Percentiles rank a stretch among this genome's conserved stretches.
Conservation (phyloP, 805 yeast genomes). For the Brettanomyces sp. region DNA sequence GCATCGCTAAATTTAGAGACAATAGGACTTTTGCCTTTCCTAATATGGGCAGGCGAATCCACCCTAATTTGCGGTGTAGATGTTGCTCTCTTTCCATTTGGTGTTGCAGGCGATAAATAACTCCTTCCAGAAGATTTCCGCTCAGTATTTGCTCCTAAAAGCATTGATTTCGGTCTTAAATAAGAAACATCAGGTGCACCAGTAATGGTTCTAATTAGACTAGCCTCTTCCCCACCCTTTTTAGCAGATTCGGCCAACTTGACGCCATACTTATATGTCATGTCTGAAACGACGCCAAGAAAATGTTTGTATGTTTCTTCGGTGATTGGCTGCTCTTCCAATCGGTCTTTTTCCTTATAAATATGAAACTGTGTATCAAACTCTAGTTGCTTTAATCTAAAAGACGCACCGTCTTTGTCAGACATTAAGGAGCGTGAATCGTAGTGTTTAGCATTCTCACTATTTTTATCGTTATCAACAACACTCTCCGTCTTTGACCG, state of each 20-base stretch:
- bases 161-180: slow-evolving; percentile 22
- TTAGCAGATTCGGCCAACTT: slow-evolving; percentile 28
- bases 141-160: slow-evolving; percentile 7
- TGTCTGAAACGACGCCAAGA: slow-evolving; percentile 22
- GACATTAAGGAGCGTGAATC: neutral
- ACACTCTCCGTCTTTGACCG: neutral
- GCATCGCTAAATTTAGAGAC: slow-evolving; percentile 5
- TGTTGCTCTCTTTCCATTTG: neutral
- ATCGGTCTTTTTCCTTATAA: slow-evolving; percentile 14
- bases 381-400: slow-evolving; percentile 16
- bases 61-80: slow-evolving; percentile 10
- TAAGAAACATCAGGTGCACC: slow-evolving; percentile 28
- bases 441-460: neutral
- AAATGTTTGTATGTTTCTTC: slow-evolving; percentile 22
- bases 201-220: slow-evolving; percentile 31
- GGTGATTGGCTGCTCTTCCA: slow-evolving; percentile 15
- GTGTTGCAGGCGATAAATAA: neutral
- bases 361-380: slow-evolving; percentile 18
- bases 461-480: neutral
- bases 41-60: slow-evolving; percentile 6
- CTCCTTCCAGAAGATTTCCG: neutral
- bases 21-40: neutral
- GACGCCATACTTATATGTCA: slow-evolving; percentile 25
- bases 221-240: slow-evolving; percentile 29
- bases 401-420: slow-evolving; percentile 7